phyloP scores from a whole-genome alignment of 148 eudicot species.

The Nepenthes mirabilis region DNA sequence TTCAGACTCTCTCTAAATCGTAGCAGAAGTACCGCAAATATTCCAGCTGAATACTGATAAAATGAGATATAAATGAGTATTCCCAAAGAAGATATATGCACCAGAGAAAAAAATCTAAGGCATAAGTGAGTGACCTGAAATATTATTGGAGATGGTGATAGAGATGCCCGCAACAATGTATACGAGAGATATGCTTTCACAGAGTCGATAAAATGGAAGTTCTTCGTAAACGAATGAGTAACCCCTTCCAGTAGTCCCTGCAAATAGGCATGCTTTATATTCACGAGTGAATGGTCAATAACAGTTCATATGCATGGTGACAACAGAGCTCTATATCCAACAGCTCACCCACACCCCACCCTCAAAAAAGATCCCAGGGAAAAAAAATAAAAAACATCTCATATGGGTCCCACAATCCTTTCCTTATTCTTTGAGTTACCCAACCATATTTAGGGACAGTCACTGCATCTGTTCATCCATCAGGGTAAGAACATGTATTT shows the following conservation, averaged over 20 bases:
- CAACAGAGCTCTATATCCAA: neutral
- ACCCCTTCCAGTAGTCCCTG: slow-evolving; percentile 94
- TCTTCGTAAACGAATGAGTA: slow-evolving; percentile 75
- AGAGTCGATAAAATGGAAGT: slow-evolving; percentile 83
- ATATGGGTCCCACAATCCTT: no score
- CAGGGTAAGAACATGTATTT: no score
- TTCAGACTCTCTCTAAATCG: slow-evolving; percentile 87
- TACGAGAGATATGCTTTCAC: slow-evolving; percentile 92
- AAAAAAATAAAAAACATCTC: no score
- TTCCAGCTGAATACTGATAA: slow-evolving; percentile 84
- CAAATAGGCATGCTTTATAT: slow-evolving; percentile 6
- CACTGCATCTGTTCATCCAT: no score
- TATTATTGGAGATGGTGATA: slow-evolving; percentile 71
- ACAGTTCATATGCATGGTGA: neutral
- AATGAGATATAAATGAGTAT: slow-evolving; percentile 3
- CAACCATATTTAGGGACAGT: no score
- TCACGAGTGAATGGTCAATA: neutral
- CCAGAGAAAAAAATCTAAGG: slow-evolving; percentile 1
- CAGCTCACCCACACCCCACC: neutral
- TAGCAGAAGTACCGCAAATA: slow-evolving; percentile 69
- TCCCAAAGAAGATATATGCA: neutral
- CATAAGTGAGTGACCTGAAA: slow-evolving; percentile 57
- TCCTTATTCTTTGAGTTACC: no score
- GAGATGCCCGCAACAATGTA: slow-evolving; percentile 74
- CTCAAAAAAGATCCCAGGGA: no score